A percentile compares a stretch with the other conserved stretches of the same genome.
These are phyloP conservation scores for Abelmoschus esculentus DNA, from an alignment of 345 rosid genomes.

Conservation along the genomic window DNA sequence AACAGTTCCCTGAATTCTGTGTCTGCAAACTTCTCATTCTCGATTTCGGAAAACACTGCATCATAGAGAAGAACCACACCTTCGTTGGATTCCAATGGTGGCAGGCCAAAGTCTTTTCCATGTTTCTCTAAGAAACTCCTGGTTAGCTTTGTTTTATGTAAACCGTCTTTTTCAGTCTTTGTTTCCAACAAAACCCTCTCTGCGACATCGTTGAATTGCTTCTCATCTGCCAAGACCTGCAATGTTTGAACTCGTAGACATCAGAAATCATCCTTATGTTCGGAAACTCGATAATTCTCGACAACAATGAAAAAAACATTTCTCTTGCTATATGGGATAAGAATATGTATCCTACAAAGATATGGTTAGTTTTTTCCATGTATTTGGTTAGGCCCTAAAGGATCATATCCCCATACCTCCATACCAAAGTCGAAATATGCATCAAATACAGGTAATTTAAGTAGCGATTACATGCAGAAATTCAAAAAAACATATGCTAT, in stretches of 20 bases:
- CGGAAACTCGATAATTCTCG: neutral
- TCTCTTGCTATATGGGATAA: neutral
- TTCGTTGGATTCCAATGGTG: constrained; percentile 56
- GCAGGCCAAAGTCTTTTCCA: constrained; percentile 64
- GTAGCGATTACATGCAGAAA: neutral
- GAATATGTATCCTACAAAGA: constrained; percentile 19
- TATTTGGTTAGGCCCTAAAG: too few species aligned
- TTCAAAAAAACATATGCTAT: neutral
- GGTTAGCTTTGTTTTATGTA: constrained; percentile 23
- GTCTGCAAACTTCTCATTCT: constrained; percentile 16
- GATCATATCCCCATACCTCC: too few species aligned
- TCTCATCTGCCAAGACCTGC: constrained; percentile 56
- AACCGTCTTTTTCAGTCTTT: constrained; percentile 17
- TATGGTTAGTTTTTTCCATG: constrained; percentile 18
- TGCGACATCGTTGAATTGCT: constrained; percentile 30
- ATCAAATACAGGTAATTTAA: neutral
- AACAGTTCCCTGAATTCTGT: constrained; percentile 29
- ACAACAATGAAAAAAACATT: neutral
- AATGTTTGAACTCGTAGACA: constrained; percentile 7
- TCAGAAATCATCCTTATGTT: constrained; percentile 1
- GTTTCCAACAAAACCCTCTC: constrained; percentile 33
- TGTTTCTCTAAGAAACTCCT: constrained; percentile 43
- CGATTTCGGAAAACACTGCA: constrained; percentile 37
- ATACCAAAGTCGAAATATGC: neutral
- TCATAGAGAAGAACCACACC: constrained; percentile 48